Evolutionary conservation across 1,139 yeast species (phyloP).

Genomic region (Saccharomyces pastorianus): DNA sequence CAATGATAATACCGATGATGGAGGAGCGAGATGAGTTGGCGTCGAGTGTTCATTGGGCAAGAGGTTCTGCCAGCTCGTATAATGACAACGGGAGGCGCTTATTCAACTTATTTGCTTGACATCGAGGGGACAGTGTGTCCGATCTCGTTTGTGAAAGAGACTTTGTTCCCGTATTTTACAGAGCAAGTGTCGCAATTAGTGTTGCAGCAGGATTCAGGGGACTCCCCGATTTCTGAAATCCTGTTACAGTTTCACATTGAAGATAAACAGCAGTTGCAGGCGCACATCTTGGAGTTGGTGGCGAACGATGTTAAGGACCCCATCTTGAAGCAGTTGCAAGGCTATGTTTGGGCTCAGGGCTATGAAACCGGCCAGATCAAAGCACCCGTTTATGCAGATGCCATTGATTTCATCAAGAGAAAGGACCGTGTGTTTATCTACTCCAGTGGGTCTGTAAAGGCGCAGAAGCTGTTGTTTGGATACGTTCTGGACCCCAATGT

Average conservation of each 20-base stretch:
- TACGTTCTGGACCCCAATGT: conserved; percentile 40
- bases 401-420: conserved; percentile 46
- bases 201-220: conserved; percentile 4
- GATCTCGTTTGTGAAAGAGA: conserved; percentile 74
- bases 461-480: conserved; percentile 69
- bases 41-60: not conserved
- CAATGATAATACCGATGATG: not conserved
- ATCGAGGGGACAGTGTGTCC: conserved; percentile 93
- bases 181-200: conserved; percentile 21
- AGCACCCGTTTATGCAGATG: conserved; percentile 75
- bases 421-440: conserved; percentile 53
- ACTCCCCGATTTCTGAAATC: conserved; percentile 1
- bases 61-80: not conserved
- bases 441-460: conserved; percentile 86
- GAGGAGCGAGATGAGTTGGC: not conserved
- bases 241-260: conserved; percentile 5
- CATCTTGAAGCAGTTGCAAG: conserved; percentile 69
- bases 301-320: conserved; percentile 69
- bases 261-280: conserved; percentile 8
- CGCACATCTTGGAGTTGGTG: conserved; percentile 52
- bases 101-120: conserved; percentile 38
- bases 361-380: conserved; percentile 63
- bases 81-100: not conserved
- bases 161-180: conserved; percentile 46
- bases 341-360: conserved; percentile 74